Conservation (phyloP, 1,284 basidiomycete genomes). For the Cutaneotrichosporon mucoides region DNA sequence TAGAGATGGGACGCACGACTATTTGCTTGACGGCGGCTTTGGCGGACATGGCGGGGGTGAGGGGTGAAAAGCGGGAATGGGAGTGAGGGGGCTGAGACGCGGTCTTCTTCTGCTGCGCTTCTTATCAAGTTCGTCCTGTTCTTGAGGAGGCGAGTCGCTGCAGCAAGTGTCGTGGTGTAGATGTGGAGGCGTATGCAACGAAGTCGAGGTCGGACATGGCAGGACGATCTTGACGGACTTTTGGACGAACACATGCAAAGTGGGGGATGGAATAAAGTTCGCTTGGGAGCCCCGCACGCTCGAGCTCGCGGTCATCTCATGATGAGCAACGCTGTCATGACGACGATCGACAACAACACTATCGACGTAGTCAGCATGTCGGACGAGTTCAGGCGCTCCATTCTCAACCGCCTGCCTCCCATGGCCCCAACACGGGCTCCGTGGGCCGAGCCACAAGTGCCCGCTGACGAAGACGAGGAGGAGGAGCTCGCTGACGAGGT, state of each 20-base stretch:
- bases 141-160: no score
- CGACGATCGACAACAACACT: background rate
- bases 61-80: background rate
- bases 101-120: no score
- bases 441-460: constrained; percentile 39
- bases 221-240: background rate
- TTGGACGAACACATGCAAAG: constrained; percentile 2
- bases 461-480: constrained; percentile 51
- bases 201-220: background rate
- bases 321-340: background rate
- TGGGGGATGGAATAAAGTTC: background rate
- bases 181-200: no score
- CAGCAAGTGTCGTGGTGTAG: no score
- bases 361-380: constrained; percentile 33
- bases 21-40: constrained; percentile 20
- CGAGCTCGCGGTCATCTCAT: background rate
- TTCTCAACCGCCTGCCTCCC: constrained; percentile 40
- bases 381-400: constrained; percentile 43
- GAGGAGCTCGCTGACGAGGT: constrained; percentile 61
- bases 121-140: no score
- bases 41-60: constrained; percentile 12
- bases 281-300: background rate
- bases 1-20: constrained; percentile 11
- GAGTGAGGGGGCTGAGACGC: background rate
- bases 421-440: constrained; percentile 43